Base-by-base conservation (phyloP, 208 protist species). In the Trypanosomatidae sp. region DNA sequence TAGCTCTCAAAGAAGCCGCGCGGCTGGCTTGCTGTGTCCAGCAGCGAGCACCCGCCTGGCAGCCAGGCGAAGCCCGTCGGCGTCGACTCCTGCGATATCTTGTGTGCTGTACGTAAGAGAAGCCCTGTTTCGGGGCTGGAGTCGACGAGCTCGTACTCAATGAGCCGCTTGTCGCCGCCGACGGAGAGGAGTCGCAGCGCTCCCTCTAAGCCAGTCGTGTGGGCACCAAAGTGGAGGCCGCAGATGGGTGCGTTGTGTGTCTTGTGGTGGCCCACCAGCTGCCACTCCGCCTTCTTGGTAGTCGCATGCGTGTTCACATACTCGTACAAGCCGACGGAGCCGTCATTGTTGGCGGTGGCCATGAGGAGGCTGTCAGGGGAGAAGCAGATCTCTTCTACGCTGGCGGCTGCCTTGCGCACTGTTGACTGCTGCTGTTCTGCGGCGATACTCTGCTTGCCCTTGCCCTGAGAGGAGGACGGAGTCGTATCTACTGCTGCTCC, bases 81-180 rank as follows among this genome's bases (percentile, higher is more conserved):
- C 15, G 89, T 52, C 5, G 92, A 73, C 30, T 86, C 87, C 82
- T 99, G 96, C 41, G 95, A 96, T 69, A 99, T 96, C 66, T 91
- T 90, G 74, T 97, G 89, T 12, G 91, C 90, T 2, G 78, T 88
- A 28, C 90, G 84, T 66, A 98, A 67, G 75, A 90, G 76, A 15
- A 99, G 71, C 53, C 97, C 97, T 17, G 70, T 89, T 71, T 94
- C 87, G 12, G 96, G 83, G 47, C 88, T 83, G 25, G 91, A 97
- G 68, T 96, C 84, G 17, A 89, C 76, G 36, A 99, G 68, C 79
- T 99, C 95, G 80, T 98, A 99, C 86, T 98, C 95, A 62, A 99
- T 95, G 13, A 99, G 79, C 10, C 87, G 76, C 76, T 97, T 91
- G 80, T 99, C 97, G 19, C 95, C 91, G 43, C 92, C 94, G 25